A percentile compares a stretch with the other conserved stretches of the same genome.
These are phyloP conservation scores for Blepharisma stoltei DNA, from an alignment of 73 alveolate genomes.

Conservation along the genomic window DNA sequence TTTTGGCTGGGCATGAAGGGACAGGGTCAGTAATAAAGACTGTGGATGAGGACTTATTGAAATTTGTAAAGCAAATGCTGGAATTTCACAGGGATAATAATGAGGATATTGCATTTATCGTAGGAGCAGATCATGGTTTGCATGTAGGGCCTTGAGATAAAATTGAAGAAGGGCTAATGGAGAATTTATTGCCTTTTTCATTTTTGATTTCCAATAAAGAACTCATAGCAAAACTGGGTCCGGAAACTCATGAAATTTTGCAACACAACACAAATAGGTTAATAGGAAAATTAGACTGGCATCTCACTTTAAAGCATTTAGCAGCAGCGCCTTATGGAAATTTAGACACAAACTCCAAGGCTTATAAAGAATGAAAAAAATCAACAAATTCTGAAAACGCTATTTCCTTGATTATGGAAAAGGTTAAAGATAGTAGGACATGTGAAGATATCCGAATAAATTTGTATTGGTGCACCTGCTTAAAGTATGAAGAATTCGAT, in stretches of 20 bases:
- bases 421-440: slow-evolving; percentile 16
- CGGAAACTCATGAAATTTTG: background rate
- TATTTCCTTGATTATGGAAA: background rate
- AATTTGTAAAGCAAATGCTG: background rate
- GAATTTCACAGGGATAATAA: background rate
- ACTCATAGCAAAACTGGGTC: background rate
- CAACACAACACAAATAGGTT: background rate
- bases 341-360: background rate
- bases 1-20: background rate
- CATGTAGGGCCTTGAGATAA: slow-evolving; percentile 6
- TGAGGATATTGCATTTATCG: background rate
- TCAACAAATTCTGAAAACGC: background rate
- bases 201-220: background rate
- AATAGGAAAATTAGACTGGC: slow-evolving; percentile 1
- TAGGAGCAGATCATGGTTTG: slow-evolving; percentile 18
- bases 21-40: slow-evolving; percentile 7
- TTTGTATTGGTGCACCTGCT: slow-evolving; percentile 1
- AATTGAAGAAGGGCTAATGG: background rate
- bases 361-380: slow-evolving; percentile 2
- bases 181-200: background rate
- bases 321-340: background rate
- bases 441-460: slow-evolving; percentile 4
- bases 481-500: background rate
- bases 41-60: background rate
- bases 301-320: slow-evolving; percentile 8